Evolutionary conservation across 352 stramenopile genomes (phyloP).

Genomic region (Phytophthora lateralis): DNA sequence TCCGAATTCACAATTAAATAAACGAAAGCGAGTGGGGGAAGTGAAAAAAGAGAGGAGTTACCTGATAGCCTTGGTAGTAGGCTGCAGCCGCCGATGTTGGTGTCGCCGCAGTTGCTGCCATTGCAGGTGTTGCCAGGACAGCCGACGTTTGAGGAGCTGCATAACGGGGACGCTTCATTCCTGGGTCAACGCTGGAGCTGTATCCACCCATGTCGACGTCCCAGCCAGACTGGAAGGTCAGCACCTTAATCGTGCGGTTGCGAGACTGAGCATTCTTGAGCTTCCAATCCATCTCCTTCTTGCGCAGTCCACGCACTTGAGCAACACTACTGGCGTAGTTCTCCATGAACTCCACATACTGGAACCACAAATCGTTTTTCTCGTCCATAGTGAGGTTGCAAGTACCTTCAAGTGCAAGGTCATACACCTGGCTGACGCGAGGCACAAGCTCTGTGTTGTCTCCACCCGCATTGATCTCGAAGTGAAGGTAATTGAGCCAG

Average conservation of each 20-base stretch:
- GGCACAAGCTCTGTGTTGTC: constrained; percentile 39
- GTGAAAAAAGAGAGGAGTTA: constrained; percentile 44
- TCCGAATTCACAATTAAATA: constrained; percentile 38
- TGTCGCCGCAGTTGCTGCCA: constrained; percentile 21
- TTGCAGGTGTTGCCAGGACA: constrained; percentile 24
- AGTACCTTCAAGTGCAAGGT: constrained; percentile 54
- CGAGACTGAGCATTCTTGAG: constrained; percentile 62
- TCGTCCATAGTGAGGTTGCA: constrained; percentile 63
- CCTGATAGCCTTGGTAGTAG: constrained; percentile 87
- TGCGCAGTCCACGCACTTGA: constrained; percentile 56
- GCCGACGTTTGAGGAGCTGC: constrained; percentile 33
- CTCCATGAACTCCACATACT: constrained; percentile 80
- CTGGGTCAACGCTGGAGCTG: constrained; percentile 39
- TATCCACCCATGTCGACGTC: constrained; percentile 31
- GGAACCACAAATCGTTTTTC: constrained; percentile 84
- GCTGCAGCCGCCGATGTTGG: constrained; percentile 36
- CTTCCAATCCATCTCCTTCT: constrained; percentile 68
- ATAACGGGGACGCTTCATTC: constrained; percentile 63
- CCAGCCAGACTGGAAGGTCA: constrained; percentile 48
- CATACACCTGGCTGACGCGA: constrained; percentile 50
- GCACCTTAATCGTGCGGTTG: constrained; percentile 60
- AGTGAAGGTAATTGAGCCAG: constrained; percentile 76
- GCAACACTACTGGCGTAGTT: constrained; percentile 50
- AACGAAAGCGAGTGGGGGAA: constrained; percentile 27
- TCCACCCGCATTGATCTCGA: constrained; percentile 49